A percentile compares a stretch with the other conserved stretches of the same genome.
Evolutionary conservation across 2,329 filamentous ascomycete genomes (phyloP).

Genomic region (Grosmannia huntii): DNA sequence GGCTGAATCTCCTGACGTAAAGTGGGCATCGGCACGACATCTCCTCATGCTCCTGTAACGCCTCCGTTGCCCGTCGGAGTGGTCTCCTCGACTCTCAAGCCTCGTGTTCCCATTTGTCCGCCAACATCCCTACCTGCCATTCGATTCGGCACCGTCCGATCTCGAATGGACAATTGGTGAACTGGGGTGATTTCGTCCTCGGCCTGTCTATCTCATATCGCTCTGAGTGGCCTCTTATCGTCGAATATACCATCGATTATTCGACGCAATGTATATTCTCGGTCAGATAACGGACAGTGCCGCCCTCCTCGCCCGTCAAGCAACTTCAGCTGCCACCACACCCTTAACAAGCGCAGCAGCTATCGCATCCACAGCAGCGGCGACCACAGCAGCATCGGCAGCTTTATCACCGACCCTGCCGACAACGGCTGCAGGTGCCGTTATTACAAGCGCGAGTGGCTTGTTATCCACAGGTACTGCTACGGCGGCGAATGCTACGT

Average conservation of each 20-base stretch:
- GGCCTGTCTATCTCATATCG: background rate
- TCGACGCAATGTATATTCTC: slow-evolving; percentile 15
- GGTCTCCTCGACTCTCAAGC: background rate
- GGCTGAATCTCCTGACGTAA: background rate
- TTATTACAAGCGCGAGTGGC: background rate
- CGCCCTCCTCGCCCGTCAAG: slow-evolving; percentile 17
- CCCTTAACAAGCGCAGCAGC: background rate
- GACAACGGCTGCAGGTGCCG: background rate
- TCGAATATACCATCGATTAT: background rate
- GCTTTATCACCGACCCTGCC: background rate
- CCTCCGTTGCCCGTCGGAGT: background rate
- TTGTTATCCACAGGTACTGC: background rate
- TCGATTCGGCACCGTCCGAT: too few relatives aligned
- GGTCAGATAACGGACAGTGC: slow-evolving; percentile 15
- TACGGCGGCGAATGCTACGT: background rate
- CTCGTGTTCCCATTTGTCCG: background rate
- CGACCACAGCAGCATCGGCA: background rate
- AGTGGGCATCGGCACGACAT: too few relatives aligned
- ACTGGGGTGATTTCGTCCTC: too few relatives aligned
- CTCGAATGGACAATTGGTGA: too few relatives aligned
- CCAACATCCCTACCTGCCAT: background rate
- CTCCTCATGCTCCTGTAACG: slow-evolving; percentile 1
- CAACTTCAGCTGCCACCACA: slow-evolving; percentile 1
- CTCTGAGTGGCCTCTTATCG: background rate
- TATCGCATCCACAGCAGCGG: background rate